Percentiles rank a stretch among this genome's conserved stretches.
These are phyloP conservation scores for Calonectria pseudoreteaudii DNA, from an alignment of 2,329 filamentous ascomycete species.

Conservation along the genomic window DNA sequence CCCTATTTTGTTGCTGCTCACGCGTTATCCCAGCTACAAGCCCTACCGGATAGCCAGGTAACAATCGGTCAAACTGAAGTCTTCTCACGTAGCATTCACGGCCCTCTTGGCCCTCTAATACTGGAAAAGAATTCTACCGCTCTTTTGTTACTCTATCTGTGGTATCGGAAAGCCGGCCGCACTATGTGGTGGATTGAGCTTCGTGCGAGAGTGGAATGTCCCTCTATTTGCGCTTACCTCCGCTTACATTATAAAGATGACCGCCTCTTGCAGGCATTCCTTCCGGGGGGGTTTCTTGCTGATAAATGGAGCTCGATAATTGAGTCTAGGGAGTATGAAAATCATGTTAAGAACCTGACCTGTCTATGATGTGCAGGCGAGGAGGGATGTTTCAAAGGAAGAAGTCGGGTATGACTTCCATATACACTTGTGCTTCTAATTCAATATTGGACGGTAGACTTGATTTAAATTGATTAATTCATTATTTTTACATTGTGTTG, in stretches of 20 bases:
- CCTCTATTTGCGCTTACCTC: conserved; percentile 55
- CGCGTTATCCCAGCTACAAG: conserved; percentile 47
- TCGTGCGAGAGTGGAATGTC: conserved; percentile 55
- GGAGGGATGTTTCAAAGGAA: background rate
- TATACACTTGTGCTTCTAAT: background rate
- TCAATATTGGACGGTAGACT: too few relatives aligned
- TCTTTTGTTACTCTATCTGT: conserved; percentile 55
- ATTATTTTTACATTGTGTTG: too few relatives aligned
- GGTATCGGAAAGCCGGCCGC: conserved; percentile 54
- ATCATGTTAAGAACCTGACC: background rate
- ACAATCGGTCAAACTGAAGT: conserved; percentile 46
- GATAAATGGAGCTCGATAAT: background rate
- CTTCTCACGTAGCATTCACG: conserved; percentile 50
- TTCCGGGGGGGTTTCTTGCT: conserved; percentile 49
- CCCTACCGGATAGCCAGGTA: conserved; percentile 44
- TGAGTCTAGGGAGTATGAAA: background rate
- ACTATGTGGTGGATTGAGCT: conserved; percentile 59
- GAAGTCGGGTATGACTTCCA: background rate
- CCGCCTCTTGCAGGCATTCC: conserved; percentile 43
- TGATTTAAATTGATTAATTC: too few relatives aligned
- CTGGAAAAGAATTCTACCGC: conserved; percentile 50
- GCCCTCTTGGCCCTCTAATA: conserved; percentile 48
- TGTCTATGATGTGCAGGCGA: background rate
- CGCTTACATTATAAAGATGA: conserved; percentile 44
- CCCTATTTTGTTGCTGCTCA: conserved; percentile 54